These are phyloP conservation scores for Fusarium irregulare DNA, from an alignment of 2,329 filamentous ascomycete genomes.

Conservation along the genomic window DNA sequence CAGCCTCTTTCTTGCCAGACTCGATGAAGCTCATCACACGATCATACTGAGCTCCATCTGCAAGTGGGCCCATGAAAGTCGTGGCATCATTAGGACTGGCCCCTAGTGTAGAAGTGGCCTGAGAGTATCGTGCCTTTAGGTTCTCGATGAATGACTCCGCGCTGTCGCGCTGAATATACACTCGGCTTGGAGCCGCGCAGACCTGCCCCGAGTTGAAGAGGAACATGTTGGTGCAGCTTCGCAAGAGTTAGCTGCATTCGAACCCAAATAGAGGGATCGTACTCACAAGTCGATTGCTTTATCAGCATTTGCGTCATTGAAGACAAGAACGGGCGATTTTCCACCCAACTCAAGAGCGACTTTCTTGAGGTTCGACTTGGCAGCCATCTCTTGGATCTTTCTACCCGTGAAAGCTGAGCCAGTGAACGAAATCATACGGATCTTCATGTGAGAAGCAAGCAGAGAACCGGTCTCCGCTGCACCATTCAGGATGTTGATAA, in stretches of 20 bases:
- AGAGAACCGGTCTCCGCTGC: neutral
- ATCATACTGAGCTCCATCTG: neutral
- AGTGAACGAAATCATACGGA: conserved; percentile 5
- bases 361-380: neutral
- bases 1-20: neutral
- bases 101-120: neutral
- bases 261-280: too few relatives aligned
- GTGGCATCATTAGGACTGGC: neutral
- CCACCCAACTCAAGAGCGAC: conserved; percentile 2
- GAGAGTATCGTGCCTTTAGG: neutral
- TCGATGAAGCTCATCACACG: neutral
- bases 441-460: conserved; percentile 1
- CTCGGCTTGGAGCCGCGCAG: neutral
- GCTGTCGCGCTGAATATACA: neutral
- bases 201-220: neutral
- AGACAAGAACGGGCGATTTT: neutral
- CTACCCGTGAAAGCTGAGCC: neutral
- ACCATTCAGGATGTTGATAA: neutral
- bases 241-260: neutral
- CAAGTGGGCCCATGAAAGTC: neutral
- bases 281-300: neutral
- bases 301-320: neutral
- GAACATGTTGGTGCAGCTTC: neutral
- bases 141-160: neutral
- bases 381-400: neutral